A percentile compares a stretch with the other conserved stretches of the same genome.
phyloP scores from a whole-genome alignment of 2,329 filamentous ascomycete genomes.

The Davidsoniella neocaledoniae region DNA sequence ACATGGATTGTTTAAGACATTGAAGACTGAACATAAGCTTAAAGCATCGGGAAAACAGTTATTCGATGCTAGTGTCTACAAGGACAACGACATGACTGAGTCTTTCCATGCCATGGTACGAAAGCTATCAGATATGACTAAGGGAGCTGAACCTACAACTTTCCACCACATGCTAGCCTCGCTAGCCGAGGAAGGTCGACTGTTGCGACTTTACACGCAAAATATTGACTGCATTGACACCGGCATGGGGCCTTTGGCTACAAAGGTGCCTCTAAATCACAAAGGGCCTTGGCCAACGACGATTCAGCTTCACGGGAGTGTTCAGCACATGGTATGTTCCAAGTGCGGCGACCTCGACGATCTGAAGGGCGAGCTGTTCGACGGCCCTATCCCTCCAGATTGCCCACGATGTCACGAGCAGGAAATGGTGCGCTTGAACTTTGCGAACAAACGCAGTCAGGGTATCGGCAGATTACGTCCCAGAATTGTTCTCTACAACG shows the following conservation, averaged over 20 bases:
- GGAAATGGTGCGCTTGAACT: conserved; percentile 57
- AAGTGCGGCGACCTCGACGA: conserved; percentile 68
- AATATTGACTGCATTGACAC: conserved; percentile 96
- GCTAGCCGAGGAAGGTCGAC: conserved; percentile 67
- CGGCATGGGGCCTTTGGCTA: conserved; percentile 60
- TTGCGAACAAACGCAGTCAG: conserved; percentile 77
- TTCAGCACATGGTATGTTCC: conserved; percentile 92
- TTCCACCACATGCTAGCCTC: conserved; percentile 93
- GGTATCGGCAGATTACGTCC: conserved; percentile 81
- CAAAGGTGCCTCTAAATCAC: conserved; percentile 59
- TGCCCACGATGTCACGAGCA: conserved; percentile 59
- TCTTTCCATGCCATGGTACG: conserved; percentile 96
- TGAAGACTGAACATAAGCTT: conserved; percentile 74
- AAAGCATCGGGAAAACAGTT: conserved; percentile 83
- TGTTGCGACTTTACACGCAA: conserved; percentile 85
- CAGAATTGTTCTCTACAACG: conserved; percentile 92
- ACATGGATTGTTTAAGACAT: conserved; percentile 70
- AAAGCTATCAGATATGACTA: conserved; percentile 63
- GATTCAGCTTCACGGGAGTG: conserved; percentile 80
- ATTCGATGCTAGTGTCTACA: conserved; percentile 96
- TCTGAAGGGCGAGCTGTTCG: conserved; percentile 66
- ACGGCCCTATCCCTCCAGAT: conserved; percentile 65
- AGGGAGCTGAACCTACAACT: conserved; percentile 60
- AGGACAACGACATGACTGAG: conserved; percentile 71
- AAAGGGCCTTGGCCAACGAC: conserved; percentile 90